Evolutionary conservation across 768 basidiomycete genomes (phyloP).

Genomic region (Kwoniella dejecticola): DNA sequence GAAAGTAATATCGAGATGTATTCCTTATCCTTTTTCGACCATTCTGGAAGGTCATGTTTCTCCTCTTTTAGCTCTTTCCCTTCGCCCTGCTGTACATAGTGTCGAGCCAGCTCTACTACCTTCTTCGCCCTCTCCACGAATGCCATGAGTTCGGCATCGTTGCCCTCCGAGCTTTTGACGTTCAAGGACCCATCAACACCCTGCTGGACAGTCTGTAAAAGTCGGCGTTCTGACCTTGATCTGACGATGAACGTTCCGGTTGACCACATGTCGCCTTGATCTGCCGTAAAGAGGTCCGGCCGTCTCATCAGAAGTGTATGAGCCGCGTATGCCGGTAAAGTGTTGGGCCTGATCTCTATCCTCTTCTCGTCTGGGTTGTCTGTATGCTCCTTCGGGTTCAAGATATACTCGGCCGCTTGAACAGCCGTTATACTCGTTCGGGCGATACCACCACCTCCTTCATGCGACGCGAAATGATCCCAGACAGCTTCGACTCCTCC

Average conservation of each 20-base stretch:
- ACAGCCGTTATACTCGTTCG: slow-evolving; percentile 65
- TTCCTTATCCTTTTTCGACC: slow-evolving; percentile 17
- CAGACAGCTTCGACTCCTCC: slow-evolving; percentile 51
- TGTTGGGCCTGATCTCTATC: slow-evolving; percentile 26
- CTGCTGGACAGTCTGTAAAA: slow-evolving; percentile 25
- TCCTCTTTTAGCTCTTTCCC: slow-evolving; percentile 9
- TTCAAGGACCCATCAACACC: slow-evolving; percentile 13
- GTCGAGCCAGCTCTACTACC: slow-evolving; percentile 27
- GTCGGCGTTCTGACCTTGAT: slow-evolving; percentile 26
- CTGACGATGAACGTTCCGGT: slow-evolving; percentile 42
- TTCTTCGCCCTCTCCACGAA: slow-evolving; percentile 45
- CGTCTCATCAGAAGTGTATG: slow-evolving; percentile 46
- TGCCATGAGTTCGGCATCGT: slow-evolving; percentile 8
- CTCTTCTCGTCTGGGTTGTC: background rate
- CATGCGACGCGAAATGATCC: slow-evolving; percentile 16
- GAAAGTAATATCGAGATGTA: slow-evolving; percentile 50
- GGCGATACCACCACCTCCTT: slow-evolving; percentile 55
- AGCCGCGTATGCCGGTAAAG: slow-evolving; percentile 45
- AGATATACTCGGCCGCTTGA: slow-evolving; percentile 62
- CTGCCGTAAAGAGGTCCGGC: slow-evolving; percentile 46
- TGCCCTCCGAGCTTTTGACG: background rate
- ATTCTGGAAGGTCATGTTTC: slow-evolving; percentile 13
- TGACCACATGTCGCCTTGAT: slow-evolving; percentile 38
- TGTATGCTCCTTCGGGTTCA: slow-evolving; percentile 49
- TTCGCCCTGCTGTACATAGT: background rate